These are phyloP conservation scores for Neostapfia colusana DNA, from an alignment of 176 grass and related monocot species.

Conservation along the genomic window DNA sequence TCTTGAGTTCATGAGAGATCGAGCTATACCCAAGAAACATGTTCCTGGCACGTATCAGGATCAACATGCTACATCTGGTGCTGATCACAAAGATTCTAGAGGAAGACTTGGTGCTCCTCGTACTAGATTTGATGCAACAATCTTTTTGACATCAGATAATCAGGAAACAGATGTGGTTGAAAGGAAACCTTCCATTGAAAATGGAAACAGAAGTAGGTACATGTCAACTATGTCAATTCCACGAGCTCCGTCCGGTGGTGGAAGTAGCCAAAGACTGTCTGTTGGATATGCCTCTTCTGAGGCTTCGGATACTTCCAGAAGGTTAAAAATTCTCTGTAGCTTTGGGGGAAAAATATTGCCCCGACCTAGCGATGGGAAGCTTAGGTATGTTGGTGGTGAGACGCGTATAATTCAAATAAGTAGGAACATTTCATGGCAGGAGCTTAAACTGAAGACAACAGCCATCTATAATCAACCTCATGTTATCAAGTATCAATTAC, in stretches of 20 bases:
- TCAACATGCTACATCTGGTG: conserved; percentile 39
- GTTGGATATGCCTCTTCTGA: conserved; percentile 68
- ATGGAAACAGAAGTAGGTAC: conserved; percentile 58
- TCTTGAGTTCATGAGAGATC: conserved; percentile 92
- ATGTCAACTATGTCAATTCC: conserved; percentile 59
- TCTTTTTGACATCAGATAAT: conserved; percentile 47
- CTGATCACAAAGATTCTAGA: conserved; percentile 62
- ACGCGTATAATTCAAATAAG: conserved; percentile 84
- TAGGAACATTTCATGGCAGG: conserved; percentile 70
- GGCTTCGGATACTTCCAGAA: conserved; percentile 64
- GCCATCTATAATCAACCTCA: conserved; percentile 71
- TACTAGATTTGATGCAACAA: conserved; percentile 48
- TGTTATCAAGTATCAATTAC: conserved; percentile 85
- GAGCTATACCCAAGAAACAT: conserved; percentile 69
- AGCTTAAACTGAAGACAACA: conserved; percentile 77
- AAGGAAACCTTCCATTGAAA: conserved; percentile 49
- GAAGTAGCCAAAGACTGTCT: conserved; percentile 48
- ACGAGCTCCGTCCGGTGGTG: conserved; percentile 46
- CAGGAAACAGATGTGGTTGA: conserved; percentile 38
- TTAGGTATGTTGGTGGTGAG: conserved; percentile 95
- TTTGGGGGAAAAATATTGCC: conserved; percentile 95
- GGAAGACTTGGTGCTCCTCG: conserved; percentile 36
- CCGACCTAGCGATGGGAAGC: conserved; percentile 87
- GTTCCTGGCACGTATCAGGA: conserved; percentile 52
- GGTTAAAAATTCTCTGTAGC: conserved; percentile 86